Conservation (phyloP, 192 early-diverging fungal genomes). For the Neocallimastix lanati region DNA sequence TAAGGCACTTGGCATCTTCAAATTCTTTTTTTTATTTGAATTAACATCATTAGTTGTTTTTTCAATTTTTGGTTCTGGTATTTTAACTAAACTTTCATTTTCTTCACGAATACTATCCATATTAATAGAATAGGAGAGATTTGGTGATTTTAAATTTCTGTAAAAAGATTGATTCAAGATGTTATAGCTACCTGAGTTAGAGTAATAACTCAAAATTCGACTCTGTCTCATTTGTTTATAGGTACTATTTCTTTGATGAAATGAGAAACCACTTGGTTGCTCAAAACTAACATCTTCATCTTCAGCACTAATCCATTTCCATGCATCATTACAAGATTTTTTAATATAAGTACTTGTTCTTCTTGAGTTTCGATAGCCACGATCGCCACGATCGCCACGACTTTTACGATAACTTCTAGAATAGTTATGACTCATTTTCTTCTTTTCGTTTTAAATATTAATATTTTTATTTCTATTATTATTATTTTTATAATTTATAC, state of each 20-base stretch:
- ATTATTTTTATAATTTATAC: too few species aligned
- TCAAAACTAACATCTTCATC: not conserved
- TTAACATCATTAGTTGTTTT: not conserved
- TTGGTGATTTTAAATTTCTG: not conserved
- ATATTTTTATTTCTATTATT: too few species aligned
- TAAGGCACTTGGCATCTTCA: conserved; percentile 9
- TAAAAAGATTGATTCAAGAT: not conserved
- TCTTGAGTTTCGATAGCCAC: too few species aligned
- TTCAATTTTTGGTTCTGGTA: not conserved
- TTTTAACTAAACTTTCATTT: not conserved
- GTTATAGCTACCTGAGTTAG: too few species aligned
- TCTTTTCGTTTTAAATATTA: too few species aligned
- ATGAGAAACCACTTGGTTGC: not conserved
- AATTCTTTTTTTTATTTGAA: not conserved
- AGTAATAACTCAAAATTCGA: not conserved
- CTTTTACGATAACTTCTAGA: too few species aligned
- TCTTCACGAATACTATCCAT: not conserved
- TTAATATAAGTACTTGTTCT: not conserved
- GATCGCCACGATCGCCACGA: too few species aligned
- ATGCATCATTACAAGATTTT: not conserved
- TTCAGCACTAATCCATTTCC: not conserved
- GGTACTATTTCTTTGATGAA: not conserved
- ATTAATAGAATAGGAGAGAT: not conserved
- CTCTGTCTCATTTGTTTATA: not conserved
- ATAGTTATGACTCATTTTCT: too few species aligned